phyloP scores from a whole-genome alignment of 2,329 filamentous ascomycete genomes.

The Lachnellula occidentalis region DNA sequence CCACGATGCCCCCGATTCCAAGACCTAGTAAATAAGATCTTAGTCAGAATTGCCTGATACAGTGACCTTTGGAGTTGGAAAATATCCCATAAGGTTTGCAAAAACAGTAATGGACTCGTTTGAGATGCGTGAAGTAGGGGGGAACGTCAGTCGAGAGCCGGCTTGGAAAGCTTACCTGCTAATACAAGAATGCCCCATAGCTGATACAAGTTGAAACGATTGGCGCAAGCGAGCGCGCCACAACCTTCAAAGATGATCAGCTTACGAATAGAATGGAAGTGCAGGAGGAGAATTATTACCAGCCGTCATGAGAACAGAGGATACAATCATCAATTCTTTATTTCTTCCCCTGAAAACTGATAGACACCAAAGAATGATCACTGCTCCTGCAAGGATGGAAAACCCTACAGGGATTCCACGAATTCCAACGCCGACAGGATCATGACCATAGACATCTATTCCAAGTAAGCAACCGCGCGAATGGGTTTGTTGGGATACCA shows the following conservation, averaged over 20 bases:
- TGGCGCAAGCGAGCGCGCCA: conserved; percentile 47
- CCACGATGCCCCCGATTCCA: conserved; percentile 62
- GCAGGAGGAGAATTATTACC: not conserved
- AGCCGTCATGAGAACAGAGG: conserved; percentile 59
- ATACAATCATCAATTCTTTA: conserved; percentile 52
- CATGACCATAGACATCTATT: conserved; percentile 53
- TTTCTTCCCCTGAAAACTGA: conserved; percentile 54
- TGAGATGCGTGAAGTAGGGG: too few relatives aligned
- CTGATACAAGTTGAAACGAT: conserved; percentile 45
- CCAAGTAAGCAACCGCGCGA: not conserved
- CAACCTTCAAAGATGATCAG: conserved; percentile 30
- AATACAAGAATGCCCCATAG: conserved; percentile 53
- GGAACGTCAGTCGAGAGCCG: too few relatives aligned
- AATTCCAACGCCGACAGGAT: conserved; percentile 57
- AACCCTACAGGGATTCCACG: conserved; percentile 59
- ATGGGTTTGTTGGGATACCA: not conserved
- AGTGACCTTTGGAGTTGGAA: too few relatives aligned
- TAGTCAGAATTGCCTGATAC: too few relatives aligned
- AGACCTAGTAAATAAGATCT: conserved; percentile 32
- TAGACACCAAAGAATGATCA: conserved; percentile 53
- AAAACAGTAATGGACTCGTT: too few relatives aligned
- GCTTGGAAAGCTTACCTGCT: conserved; percentile 33
- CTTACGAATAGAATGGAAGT: not conserved
- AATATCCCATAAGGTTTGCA: too few relatives aligned
- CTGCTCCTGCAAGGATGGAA: conserved; percentile 55